These are phyloP conservation scores for Adansonia grandidieri DNA, from an alignment of 441 rosid species.

Conservation along the genomic window DNA sequence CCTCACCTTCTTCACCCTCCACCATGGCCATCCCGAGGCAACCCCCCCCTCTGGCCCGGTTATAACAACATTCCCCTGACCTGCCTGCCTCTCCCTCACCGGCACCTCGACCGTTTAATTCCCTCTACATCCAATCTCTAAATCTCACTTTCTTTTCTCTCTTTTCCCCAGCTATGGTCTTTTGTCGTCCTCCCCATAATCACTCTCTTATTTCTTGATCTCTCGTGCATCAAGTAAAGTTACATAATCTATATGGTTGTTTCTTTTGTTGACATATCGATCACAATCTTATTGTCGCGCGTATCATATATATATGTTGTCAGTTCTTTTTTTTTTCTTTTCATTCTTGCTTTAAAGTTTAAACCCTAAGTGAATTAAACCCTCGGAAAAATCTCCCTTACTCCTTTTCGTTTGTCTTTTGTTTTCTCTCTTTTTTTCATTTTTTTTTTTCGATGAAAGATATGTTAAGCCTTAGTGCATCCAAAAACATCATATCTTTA, in stretches of 20 bases:
- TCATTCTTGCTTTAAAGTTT: background rate
- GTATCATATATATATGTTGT: background rate
- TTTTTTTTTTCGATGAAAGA: background rate
- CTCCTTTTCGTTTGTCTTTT: background rate
- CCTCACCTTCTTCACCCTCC: conserved; percentile 64
- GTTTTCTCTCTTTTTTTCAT: too few species aligned
- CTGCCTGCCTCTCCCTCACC: background rate
- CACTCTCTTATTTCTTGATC: conserved; percentile 5
- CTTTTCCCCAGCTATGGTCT: background rate
- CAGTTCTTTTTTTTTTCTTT: background rate
- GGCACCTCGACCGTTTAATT: background rate
- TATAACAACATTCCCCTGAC: conserved; percentile 35
- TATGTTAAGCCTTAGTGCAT: background rate
- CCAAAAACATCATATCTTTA: conserved; percentile 16
- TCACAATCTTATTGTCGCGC: background rate
- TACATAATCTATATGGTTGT: conserved; percentile 7
- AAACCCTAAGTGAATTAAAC: conserved; percentile 13
- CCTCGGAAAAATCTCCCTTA: background rate
- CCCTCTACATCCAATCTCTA: conserved; percentile 5
- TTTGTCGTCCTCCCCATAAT: background rate
- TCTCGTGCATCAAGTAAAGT: conserved; percentile 14
- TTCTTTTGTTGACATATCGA: conserved; percentile 19
- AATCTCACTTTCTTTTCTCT: conserved; percentile 4
- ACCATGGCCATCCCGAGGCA: conserved; percentile 56
- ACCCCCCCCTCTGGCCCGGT: conserved; percentile 10